Evolutionary conservation across 371 early-diverging fungal species (phyloP).

Genomic region (Basidiobolus heterosporus): DNA sequence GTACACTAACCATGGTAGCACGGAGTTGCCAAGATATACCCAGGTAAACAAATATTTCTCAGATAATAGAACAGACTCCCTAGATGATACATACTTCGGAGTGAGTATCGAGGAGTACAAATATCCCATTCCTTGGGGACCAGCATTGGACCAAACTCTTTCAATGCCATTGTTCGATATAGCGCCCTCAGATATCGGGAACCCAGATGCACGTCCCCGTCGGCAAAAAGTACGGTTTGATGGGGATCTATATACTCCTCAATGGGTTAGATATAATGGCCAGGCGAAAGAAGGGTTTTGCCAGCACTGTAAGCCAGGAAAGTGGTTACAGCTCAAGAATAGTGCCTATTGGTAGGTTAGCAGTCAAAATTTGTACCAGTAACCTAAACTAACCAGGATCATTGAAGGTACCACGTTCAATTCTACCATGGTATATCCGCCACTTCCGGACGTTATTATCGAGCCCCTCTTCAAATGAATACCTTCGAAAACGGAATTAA

Average conservation of each 20-base stretch:
- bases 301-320: conserved; percentile 69
- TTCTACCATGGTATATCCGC: conserved; percentile 86
- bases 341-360: conserved; percentile 67
- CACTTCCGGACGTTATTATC: conserved; percentile 64
- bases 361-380: not conserved
- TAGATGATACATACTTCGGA: too few relatives aligned
- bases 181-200: too few relatives aligned
- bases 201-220: conserved; percentile 16
- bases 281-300: conserved; percentile 76
- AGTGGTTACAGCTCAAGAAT: conserved; percentile 84
- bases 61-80: too few relatives aligned
- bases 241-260: conserved; percentile 76
- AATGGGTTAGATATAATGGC: conserved; percentile 67
- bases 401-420: conserved; percentile 56
- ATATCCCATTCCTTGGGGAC: too few relatives aligned
- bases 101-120: too few relatives aligned
- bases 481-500: conserved; percentile 52
- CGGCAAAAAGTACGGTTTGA: conserved; percentile 48
- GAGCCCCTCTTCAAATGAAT: conserved; percentile 54
- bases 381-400: conserved; percentile 9
- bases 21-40: too few relatives aligned
- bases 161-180: too few relatives aligned
- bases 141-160: too few relatives aligned
- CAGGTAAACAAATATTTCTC: too few relatives aligned
- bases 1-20: too few relatives aligned